A percentile compares a stretch with the other conserved stretches of the same genome.
phyloP scores from a whole-genome alignment of 2,329 filamentous ascomycete species.

The Alternaria ethzedia region DNA sequence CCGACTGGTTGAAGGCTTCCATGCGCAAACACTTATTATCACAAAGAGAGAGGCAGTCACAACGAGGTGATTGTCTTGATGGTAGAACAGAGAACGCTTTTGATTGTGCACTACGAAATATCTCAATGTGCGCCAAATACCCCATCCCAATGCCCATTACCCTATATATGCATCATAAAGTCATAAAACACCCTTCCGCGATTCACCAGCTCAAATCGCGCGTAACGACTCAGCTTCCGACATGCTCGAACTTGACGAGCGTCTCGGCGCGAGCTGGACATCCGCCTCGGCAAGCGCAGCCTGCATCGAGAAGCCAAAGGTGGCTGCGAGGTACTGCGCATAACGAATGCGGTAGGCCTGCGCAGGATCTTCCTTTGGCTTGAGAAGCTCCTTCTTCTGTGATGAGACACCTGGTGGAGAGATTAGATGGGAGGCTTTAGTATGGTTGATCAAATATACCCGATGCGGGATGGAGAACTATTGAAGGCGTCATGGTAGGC shows the following conservation, averaged over 20 bases:
- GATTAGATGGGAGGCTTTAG: constrained; percentile 46
- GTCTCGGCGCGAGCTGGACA: constrained; percentile 43
- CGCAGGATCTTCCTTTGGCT: constrained; percentile 40
- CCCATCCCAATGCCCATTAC: constrained; percentile 30
- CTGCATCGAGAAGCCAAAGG: constrained; percentile 49
- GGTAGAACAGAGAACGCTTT: constrained; percentile 17
- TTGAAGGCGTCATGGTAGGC: constrained; percentile 39
- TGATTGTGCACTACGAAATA: constrained; percentile 22
- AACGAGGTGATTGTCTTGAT: background rate
- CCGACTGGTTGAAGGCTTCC: background rate
- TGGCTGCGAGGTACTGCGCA: constrained; percentile 49
- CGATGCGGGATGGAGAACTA: constrained; percentile 49
- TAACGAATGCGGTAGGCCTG: constrained; percentile 46
- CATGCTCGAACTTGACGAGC: constrained; percentile 42
- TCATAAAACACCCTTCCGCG: constrained; percentile 17
- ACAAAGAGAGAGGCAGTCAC: background rate
- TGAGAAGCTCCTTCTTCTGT: constrained; percentile 42
- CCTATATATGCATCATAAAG: constrained; percentile 30
- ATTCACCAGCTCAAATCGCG: constrained; percentile 27
- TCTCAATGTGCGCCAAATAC: constrained; percentile 25
- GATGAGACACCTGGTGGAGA: constrained; percentile 38
- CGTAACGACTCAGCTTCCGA: constrained; percentile 46
- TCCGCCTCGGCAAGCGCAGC: constrained; percentile 48
- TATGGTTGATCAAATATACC: constrained; percentile 50
- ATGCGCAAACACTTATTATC: background rate